Evolutionary conservation across 352 stramenopile genomes (phyloP), one percentile per base, ranked within the genome.

Genomic region (Globisporangium parvum): DNA sequence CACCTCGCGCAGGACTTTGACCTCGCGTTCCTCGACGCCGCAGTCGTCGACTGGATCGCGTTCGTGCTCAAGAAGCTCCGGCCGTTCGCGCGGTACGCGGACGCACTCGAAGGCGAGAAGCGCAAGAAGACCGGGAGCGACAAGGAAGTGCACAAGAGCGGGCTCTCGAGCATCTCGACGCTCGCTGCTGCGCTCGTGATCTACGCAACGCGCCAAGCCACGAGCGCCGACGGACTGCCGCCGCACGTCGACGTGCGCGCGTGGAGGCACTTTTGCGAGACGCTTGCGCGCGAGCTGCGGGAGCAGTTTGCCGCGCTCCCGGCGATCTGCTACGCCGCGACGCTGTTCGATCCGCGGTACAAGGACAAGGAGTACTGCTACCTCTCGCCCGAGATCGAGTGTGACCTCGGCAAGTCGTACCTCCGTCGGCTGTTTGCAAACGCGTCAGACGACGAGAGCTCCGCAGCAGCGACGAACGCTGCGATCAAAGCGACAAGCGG

Each of bases 291-390:
- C 42, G 77, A 78, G 44, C 37, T 92, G 37, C 78, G 80, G 6
- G 59, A 72, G 10, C 69, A 82, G 39, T 91, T 92, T 57, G 61
- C 61, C 11, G 52, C 62, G 37, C 37, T 89, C 17, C 75, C 78
- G 1, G 39, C 77, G 20, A 66, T 88, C 23, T 86, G 75, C 45
- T 85, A 86, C 42, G 82, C 82, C 3, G 79, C 82, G 11, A 90
- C 82, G 18, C 63, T 92, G 26, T 74, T 92, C 12, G 82, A 92
- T 24, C 82, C 82, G 35, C 78, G 82, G 6, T 92, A 92, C 68
- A 92, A 92, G 58, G 77, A 89, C 49, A 80, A 77, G 31, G 80
- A 88, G 48, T 89, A 83, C 53, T 92, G 82, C 59, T 92, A 89
- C 64, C 45, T 89, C 45, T 70, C 66, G 5, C 63, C 69, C 10